A percentile compares a stretch with the other conserved stretches of the same genome.
phyloP scores from a whole-genome alignment of 2,329 filamentous ascomycete genomes.

The Cladosporium sp. region DNA sequence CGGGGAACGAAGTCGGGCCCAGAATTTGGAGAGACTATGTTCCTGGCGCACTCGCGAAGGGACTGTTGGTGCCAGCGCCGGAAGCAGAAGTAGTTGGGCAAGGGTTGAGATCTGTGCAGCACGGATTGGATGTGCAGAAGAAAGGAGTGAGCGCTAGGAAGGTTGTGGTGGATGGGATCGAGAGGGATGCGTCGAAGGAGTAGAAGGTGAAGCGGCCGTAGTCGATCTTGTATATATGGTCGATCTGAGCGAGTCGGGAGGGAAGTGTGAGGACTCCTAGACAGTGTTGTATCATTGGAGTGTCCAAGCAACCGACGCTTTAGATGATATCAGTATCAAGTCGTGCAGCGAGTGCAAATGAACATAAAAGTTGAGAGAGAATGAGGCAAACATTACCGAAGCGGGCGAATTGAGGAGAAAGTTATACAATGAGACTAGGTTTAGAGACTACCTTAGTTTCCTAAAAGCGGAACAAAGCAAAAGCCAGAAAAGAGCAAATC shows the following conservation, averaged over 20 bases:
- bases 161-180: conserved; percentile 31
- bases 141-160: conserved; percentile 43
- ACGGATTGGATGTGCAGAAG: conserved; percentile 35
- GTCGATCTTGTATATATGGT: background rate
- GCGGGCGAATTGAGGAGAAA: background rate
- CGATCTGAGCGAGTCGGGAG: too few relatives aligned
- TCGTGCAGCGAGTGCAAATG: too few relatives aligned
- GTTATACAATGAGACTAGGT: background rate
- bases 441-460: background rate
- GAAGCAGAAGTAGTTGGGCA: conserved; percentile 37
- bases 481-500: background rate
- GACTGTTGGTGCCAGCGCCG: conserved; percentile 37
- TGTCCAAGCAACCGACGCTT: too few relatives aligned
- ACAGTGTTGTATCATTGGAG: too few relatives aligned
- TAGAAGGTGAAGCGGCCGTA: background rate
- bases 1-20: conserved; percentile 22
- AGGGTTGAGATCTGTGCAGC: conserved; percentile 42
- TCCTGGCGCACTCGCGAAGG: conserved; percentile 32
- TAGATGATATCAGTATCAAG: too few relatives aligned
- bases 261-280: too few relatives aligned
- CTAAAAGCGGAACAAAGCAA: background rate
- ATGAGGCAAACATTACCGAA: too few relatives aligned
- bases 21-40: conserved; percentile 26
- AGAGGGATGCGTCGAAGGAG: background rate
- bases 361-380: too few relatives aligned